Base-by-base conservation (phyloP, 805 yeast genomes). In the Wickerhamiella shivajii region DNA sequence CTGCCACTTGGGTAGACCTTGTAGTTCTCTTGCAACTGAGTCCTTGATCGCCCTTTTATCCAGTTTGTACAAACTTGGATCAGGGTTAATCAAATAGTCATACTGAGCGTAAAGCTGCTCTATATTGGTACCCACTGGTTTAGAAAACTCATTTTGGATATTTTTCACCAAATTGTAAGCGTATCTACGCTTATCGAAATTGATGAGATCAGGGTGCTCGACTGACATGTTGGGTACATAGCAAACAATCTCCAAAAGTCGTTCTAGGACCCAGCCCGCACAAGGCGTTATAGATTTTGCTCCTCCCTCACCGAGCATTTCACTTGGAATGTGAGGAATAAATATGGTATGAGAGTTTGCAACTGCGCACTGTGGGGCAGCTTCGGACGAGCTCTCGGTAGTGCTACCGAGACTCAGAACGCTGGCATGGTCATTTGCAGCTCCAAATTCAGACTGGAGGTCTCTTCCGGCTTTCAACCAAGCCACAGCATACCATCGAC, bases 211-310 rank as follows among this genome's bases (percentile, higher is more conserved):
- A 2, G 76, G 64, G 46, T 74, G 69, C 39, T 67, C 73, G 24
- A 71, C 64, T 33, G 76, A 69, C 71, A 73, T 78, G 46, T 77
- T 79, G 13, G 95, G 93, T 33, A 83, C 74, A 47, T 68, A 74
- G 41, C 77, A 73, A 1, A 76, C 71, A 39, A 75, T 70, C 47
- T 80, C 93, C 35, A 84, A 51, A 41, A 87, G 57, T 40, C 92
- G 71, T 45, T 78, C 87, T 16, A 77, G 61, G 32, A 83, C 62
- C 97, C 97, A 87, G 8, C 96, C 96, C 39, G 83, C 70, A 48
- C 95, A 85, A 2, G 93, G 90, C 5, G 83, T 69, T 31, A 80
- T 57, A 0, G 74, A 64, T 19, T 40, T 29, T 10, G 35, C 15
- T 13, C 27, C 27, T 9, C 42, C 42, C 13, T 26, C 34, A 15